Evolutionary conservation across 768 basidiomycete species (phyloP), one percentile per base, ranked within the genome.

Genomic region (Pulveroboletus sp.): DNA sequence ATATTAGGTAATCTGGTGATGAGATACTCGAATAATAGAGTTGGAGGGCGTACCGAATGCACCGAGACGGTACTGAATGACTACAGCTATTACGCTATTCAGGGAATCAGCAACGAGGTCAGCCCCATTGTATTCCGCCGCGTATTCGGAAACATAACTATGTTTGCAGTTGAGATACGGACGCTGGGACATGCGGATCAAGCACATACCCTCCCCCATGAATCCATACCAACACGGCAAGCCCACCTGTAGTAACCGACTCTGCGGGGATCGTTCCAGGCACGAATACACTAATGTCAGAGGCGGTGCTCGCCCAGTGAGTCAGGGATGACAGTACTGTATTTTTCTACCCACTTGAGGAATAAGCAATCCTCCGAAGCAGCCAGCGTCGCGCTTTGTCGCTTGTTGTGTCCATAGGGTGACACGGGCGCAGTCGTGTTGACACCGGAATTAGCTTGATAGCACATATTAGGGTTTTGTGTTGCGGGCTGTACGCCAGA

Each of bases 161-260:
- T 5, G 32, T 3, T 20, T 6, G 2, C 4, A 39, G 13, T 32
- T 46, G 6, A 42, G 24, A 29, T 11, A 16, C 1, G 8, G 2
- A 5, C 14, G 9, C 3, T 4, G 0, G 16, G 8, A 13, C 4
- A 27, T 17, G 16, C 3, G 3, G 5, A 34, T 39, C 9, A 16
- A 21, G 31, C 1, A 1, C 58, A 16, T 47, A 67, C 65, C 65
- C 69, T 52, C 68, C 70, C 25, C 71, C 71, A 31, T 72, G 70
- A 41, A 72, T 65, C 60, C 63, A 72, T 9, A 70, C 58, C 20
- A 72, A 37, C 8, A 71, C 69, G 5, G 71, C 69, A 9, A 65
- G 53, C 17, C 47, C 49, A 1, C 49, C 49, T 1, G 24, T 14
- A 6, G 41, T 27, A 19, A 39, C 16, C 5, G 54, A 40, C n/a